These are phyloP conservation scores for Russula foetens DNA, from an alignment of 768 basidiomycete species.

Conservation along the genomic window DNA sequence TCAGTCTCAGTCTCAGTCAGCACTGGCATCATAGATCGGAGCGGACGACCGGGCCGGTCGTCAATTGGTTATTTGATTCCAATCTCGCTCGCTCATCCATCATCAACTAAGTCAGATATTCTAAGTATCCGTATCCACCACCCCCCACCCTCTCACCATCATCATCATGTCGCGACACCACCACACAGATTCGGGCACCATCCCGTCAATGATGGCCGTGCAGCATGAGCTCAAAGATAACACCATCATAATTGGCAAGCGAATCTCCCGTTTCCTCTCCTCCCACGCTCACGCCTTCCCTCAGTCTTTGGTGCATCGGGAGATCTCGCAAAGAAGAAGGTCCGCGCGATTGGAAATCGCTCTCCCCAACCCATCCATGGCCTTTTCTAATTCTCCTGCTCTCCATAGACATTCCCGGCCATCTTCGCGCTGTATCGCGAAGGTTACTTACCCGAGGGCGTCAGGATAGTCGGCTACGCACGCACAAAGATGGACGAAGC, in stretches of 20 bases:
- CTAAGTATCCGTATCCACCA: too few species aligned
- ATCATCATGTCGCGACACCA: not conserved
- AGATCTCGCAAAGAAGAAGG: conserved; percentile 99
- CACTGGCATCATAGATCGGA: too few species aligned
- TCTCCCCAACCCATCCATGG: not conserved
- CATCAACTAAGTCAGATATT: too few species aligned
- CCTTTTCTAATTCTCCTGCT: not conserved
- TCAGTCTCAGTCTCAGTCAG: too few species aligned
- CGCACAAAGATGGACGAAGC: conserved; percentile 86
- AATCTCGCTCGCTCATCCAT: too few species aligned
- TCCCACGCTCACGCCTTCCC: not conserved
- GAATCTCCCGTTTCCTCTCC: not conserved
- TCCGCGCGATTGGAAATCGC: conserved; percentile 22
- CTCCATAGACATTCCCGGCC: conserved; percentile 84
- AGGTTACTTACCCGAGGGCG: conserved; percentile 70
- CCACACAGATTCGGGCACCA: conserved; percentile 61
- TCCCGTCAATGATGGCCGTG: conserved; percentile 76
- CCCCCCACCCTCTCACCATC: not conserved
- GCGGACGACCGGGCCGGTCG: too few species aligned
- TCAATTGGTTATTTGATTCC: too few species aligned
- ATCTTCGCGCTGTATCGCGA: conserved; percentile 83
- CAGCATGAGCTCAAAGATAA: conserved; percentile 75
- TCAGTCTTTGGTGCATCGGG: conserved; percentile 92
- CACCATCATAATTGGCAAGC: conserved; percentile 80
- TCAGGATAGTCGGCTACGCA: conserved; percentile 93